phyloP scores from a whole-genome alignment of 2,329 filamentous ascomycete species.

The Ophiognomonia clavigignenti-juglandacearum region DNA sequence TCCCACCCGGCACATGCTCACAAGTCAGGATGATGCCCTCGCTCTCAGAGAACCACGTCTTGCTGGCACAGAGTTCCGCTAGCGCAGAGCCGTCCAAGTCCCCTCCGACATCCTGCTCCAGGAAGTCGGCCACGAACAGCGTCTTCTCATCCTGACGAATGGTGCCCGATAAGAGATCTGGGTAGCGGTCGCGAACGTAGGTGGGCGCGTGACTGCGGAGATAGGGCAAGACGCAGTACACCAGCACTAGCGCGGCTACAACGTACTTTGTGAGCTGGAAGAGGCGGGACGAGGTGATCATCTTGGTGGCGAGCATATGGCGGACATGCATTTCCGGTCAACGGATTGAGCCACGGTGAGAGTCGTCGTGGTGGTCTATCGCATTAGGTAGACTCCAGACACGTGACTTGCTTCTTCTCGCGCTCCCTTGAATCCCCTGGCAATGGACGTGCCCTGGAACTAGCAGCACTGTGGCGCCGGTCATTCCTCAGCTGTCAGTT shows the following conservation, averaged over 20 bases:
- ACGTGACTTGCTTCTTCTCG: no score
- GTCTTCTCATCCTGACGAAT: conserved; percentile 28
- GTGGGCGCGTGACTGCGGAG: conserved; percentile 10
- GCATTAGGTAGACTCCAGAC: no score
- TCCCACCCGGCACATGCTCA: conserved; percentile 35
- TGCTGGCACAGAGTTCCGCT: conserved; percentile 29
- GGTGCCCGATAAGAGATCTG: conserved; percentile 22
- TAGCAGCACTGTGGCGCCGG: no score
- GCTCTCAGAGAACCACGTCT: conserved; percentile 29
- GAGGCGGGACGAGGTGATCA: conserved; percentile 23
- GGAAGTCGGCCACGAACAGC: conserved; percentile 29
- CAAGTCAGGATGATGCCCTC: conserved; percentile 37
- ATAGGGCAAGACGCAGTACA: conserved; percentile 23
- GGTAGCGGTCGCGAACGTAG: conserved; percentile 16
- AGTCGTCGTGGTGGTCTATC: no score
- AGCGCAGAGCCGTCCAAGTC: conserved; percentile 27
- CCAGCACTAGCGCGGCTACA: conserved; percentile 19
- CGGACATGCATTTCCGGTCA: no score
- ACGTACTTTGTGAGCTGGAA: conserved; percentile 23
- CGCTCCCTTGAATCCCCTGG: no score
- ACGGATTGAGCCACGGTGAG: no score
- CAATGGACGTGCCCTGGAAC: no score
- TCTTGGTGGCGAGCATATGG: no score
- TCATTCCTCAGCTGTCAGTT: no score
- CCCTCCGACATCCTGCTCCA: conserved; percentile 28